Evolutionary conservation across 2,329 filamentous ascomycete species (phyloP), one percentile per base, ranked within the genome.

Genomic region (Calonectria crousiana): DNA sequence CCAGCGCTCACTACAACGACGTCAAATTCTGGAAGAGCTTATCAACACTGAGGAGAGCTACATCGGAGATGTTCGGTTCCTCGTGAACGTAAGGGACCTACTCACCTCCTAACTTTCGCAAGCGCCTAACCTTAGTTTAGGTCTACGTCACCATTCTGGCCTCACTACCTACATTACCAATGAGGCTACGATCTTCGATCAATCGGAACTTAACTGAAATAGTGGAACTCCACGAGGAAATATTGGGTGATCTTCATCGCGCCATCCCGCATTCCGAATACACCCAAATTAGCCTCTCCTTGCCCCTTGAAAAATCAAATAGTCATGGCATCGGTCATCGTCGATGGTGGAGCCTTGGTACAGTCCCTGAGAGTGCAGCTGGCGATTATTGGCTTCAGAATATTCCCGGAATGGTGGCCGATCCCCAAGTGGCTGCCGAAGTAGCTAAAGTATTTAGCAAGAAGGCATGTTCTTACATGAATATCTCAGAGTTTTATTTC

Each of bases 1-100:
- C 52, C 90, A 92, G 77, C 91, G 96, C 68, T 91, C 95, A 2
- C 84, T 94, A 26, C 94, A 95, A 80, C 91, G 97, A 74, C 92
- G 95, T 18, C 92, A 93, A 75, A 92, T 98, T 49, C 85, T 98
- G 44, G 94, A 97, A 81, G 97, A 98, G 85, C 87, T 98, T 66
- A 92, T 98, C 74, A 90, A 87, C 71, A 98, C 96, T 0, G 97
- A 98, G 84, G 94, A 97, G 82, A 92, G 93, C 80, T 98, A 98
- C 82, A 93, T 98, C 79, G 92, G 93, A 20, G 96, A 98, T 80
- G 85, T 98, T 72, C 95, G 95, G 79, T 95, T 97, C 77, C 87
- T 98, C 73, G 93, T 94, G 82, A 95, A 97, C 85, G 96, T 96
- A 86, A 82, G 92, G 81, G 51, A 32, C 28, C 16, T 10, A 11